These are phyloP conservation scores for Fraxinus americana DNA, from an alignment of 257 asterid species.

Conservation along the genomic window DNA sequence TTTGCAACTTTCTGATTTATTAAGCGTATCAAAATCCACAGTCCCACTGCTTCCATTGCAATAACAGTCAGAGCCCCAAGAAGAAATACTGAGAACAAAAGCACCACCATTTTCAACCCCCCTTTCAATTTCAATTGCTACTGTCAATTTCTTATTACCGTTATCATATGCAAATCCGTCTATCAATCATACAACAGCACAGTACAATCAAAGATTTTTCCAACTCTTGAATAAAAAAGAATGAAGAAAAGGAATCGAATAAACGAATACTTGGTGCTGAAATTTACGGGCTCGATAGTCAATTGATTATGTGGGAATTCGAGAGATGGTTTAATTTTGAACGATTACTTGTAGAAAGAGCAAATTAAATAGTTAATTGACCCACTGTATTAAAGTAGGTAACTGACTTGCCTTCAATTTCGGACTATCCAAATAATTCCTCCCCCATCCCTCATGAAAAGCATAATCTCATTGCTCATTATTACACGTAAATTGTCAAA, in stretches of 20 bases:
- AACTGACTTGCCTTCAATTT: too few relatives aligned
- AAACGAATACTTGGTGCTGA: too few relatives aligned
- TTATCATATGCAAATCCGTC: background rate
- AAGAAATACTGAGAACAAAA: slow-evolving; percentile 54
- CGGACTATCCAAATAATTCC: too few relatives aligned
- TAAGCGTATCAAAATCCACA: slow-evolving; percentile 58
- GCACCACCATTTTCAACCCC: slow-evolving; percentile 43
- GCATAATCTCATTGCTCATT: too few relatives aligned
- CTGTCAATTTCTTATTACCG: background rate
- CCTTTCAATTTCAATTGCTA: background rate
- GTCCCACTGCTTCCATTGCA: slow-evolving; percentile 56
- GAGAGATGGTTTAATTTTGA: background rate
- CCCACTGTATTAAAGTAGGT: too few relatives aligned
- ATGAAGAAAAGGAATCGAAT: background rate
- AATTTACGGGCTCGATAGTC: background rate
- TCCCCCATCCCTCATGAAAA: too few relatives aligned
- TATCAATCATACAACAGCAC: background rate
- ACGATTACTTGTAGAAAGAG: too few relatives aligned
- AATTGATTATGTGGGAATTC: background rate
- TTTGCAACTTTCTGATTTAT: slow-evolving; percentile 45
- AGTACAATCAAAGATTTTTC: background rate
- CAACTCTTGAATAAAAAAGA: background rate
- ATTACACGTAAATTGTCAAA: too few relatives aligned
- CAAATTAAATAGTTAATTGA: too few relatives aligned
- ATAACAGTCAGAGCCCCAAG: slow-evolving; percentile 68